These are phyloP conservation scores for Lagenaria siceraria DNA, from an alignment of 306 rosid genomes.

Conservation along the genomic window DNA sequence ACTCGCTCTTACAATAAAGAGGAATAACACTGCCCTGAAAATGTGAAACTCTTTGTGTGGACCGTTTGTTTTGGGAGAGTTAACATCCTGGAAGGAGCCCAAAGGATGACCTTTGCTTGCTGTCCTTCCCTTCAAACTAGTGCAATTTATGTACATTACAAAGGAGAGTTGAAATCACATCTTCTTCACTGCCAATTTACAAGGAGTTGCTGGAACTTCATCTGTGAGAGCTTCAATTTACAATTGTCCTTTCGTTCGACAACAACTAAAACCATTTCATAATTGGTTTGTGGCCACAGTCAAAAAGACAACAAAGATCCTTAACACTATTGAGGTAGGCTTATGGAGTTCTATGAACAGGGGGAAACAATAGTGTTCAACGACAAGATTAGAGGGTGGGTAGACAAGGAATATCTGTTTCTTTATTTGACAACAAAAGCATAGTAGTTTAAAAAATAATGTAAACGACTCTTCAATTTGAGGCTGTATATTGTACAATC, in stretches of 20 bases:
- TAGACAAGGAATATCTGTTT: neutral
- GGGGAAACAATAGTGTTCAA: neutral
- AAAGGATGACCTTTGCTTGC: neutral
- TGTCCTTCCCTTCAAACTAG: neutral
- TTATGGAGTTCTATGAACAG: neutral
- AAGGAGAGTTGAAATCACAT: neutral
- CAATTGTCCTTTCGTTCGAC: neutral
- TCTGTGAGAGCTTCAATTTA: neutral
- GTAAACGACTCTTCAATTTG: neutral
- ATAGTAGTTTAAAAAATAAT: neutral
- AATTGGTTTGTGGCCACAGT: neutral
- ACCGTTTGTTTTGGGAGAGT: neutral
- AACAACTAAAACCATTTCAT: neutral
- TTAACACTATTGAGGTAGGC: neutral
- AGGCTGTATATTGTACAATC: neutral
- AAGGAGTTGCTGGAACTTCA: neutral
- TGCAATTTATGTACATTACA: neutral
- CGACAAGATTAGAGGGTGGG: neutral
- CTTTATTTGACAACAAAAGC: neutral
- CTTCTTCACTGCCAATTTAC: neutral
- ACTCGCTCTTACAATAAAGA: neutral
- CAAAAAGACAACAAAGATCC: neutral
- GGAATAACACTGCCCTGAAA: neutral
- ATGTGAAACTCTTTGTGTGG: neutral
- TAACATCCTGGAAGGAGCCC: neutral